Base-by-base conservation (phyloP, 2,329 filamentous ascomycete genomes). In the Pestalotiopsis sp. region DNA sequence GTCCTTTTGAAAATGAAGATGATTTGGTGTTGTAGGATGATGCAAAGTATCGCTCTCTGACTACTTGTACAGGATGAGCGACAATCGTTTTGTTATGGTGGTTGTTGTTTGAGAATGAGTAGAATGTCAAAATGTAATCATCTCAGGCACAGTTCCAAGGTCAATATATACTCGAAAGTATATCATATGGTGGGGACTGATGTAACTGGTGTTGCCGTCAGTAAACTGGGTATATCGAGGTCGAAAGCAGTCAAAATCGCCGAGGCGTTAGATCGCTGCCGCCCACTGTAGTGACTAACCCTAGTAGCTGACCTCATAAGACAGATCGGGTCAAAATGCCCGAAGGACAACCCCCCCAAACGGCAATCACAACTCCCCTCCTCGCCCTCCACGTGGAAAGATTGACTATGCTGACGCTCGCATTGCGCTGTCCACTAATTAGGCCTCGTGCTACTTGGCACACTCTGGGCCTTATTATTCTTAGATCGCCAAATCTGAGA, bases 161-260 rank as follows among this genome's bases (percentile, higher is more conserved):
- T 24, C 26, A 55, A 66, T 66, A 66, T 66, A 66, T 66, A 44
- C 64, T 59, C 10, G 24, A 59, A 13, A 35, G 14, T n/a, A n/a
- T 55, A 35, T 39, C 56, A 22, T 39, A 35, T 56, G 13, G 65
- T 66, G 67, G 65, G 63, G 63, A 66, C 52, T 67, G 64, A 70
- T 75, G 65, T 75, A 74, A 73, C 69, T 73, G 61, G 57, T 68
- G 22, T 69, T 67, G 68, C 69, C 66, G 58, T 71, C 64, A 55
- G 44, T 40, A 20, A 35, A 22, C 7, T 11, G 5, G 30, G 38
- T 20, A 64, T 38, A 66, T 26, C 55, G 24, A 48, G 40, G 57
- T 65, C 65, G 7, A 60, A 74, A 22, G 13, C 44, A 70, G 75
- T 70, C 38, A 76, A 76, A 76, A 74, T 74, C 75, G 75, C 74